Evolutionary conservation across 768 basidiomycete genomes (phyloP).

Genomic region (Tephrocybe rancida): DNA sequence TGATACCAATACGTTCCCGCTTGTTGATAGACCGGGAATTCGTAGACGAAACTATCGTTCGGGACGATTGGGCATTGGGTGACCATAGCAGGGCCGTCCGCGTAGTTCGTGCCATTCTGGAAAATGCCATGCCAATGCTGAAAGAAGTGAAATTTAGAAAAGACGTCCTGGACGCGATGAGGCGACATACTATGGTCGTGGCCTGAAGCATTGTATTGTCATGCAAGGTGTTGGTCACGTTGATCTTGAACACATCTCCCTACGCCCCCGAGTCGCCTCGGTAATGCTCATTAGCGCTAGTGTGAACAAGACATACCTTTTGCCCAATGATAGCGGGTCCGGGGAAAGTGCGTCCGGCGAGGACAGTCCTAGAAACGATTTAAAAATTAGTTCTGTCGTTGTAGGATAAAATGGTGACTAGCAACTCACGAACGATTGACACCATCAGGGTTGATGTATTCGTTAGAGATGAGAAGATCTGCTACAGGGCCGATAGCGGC

Average conservation of each 20-base stretch:
- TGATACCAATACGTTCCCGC: slow-evolving; percentile 11
- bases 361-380: neutral
- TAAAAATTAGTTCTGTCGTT: neutral
- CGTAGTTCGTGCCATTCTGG: slow-evolving; percentile 4
- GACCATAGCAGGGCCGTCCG: slow-evolving; percentile 4
- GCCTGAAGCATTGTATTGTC: neutral
- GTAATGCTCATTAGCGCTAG: too few relatives aligned
- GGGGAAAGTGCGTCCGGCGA: neutral
- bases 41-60: slow-evolving; percentile 2
- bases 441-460: neutral
- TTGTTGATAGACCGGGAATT: neutral
- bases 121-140: slow-evolving; percentile 10
- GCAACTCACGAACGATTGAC: neutral
- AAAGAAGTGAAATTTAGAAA: neutral
- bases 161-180: too few relatives aligned
- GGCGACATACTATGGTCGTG: neutral
- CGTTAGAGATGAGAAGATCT: neutral
- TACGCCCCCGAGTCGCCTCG: neutral
- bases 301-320: neutral
- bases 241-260: neutral
- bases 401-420: neutral
- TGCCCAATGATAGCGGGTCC: neutral
- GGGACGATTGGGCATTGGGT: slow-evolving; percentile 8
- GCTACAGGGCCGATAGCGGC: neutral
- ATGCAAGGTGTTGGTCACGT: neutral